Evolutionary conservation across 148 eudicot genomes (phyloP).

Genomic region (Vaccinium vitisidaea): DNA sequence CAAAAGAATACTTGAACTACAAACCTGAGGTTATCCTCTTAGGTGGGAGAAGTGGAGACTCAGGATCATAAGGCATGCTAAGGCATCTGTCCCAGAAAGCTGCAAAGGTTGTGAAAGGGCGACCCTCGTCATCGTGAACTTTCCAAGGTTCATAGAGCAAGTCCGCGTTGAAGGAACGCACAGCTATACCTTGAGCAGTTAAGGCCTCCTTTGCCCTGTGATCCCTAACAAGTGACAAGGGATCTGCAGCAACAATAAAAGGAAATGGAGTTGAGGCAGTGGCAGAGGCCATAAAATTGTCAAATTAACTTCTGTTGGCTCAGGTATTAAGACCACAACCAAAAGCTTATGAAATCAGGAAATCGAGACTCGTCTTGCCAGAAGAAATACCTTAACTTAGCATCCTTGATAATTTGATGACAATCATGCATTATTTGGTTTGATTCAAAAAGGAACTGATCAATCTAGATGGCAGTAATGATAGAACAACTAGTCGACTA

Average conservation of each 20-base stretch:
- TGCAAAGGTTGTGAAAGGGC: slow-evolving; percentile 72
- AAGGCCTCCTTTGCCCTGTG: slow-evolving; percentile 86
- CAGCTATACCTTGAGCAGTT: slow-evolving; percentile 66
- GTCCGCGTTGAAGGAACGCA: slow-evolving; percentile 89
- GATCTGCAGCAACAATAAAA: slow-evolving; percentile 50
- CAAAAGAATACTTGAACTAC: background rate
- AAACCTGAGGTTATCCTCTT: slow-evolving; percentile 80
- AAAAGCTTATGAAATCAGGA: background rate
- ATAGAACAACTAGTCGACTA: background rate
- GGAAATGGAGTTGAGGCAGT: slow-evolving; percentile 17
- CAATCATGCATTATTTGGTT: background rate
- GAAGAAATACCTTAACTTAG: background rate
- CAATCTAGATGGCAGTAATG: background rate
- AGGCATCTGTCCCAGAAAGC: slow-evolving; percentile 97
- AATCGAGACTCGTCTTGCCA: background rate
- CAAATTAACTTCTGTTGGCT: background rate
- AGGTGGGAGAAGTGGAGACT: slow-evolving; percentile 97
- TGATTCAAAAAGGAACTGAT: background rate
- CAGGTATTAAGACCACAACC: background rate
- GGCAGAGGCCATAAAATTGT: background rate
- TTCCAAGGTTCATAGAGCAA: slow-evolving; percentile 99
- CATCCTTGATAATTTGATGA: background rate
- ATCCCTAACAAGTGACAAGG: slow-evolving; percentile 93
- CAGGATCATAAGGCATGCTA: slow-evolving; percentile 97
- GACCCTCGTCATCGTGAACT: slow-evolving; percentile 62